Percentiles rank a stretch among this genome's conserved stretches.
These are phyloP conservation scores for Clavispora fructus DNA, from an alignment of 805 yeast genomes.

Conservation along the genomic window DNA sequence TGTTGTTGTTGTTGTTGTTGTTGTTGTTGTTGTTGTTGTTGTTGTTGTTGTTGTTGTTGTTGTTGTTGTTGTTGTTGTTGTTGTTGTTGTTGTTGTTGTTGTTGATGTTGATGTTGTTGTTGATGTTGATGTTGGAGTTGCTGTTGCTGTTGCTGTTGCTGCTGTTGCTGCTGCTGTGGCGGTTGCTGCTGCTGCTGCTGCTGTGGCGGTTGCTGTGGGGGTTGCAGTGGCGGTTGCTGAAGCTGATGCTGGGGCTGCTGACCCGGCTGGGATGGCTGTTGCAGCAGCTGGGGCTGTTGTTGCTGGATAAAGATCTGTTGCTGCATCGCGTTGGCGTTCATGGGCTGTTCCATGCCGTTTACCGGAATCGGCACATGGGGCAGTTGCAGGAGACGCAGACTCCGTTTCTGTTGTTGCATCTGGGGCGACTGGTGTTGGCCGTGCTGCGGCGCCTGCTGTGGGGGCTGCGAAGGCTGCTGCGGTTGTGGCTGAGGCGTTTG, in stretches of 20 bases:
- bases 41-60: too few species aligned
- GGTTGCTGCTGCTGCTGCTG: slow-evolving; percentile 30
- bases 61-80: too few species aligned
- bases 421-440: slow-evolving; percentile 17
- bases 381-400: slow-evolving; percentile 6
- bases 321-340: slow-evolving; percentile 19
- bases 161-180: slow-evolving; percentile 12
- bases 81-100: too few species aligned
- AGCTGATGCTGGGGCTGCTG: slow-evolving; percentile 17
- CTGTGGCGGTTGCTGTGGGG: slow-evolving; percentile 8
- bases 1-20: slow-evolving; percentile 31
- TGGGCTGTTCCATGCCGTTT: slow-evolving; percentile 6
- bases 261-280: slow-evolving; percentile 34
- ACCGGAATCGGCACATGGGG: slow-evolving; percentile 1
- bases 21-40: too few species aligned
- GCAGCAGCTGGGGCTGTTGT: slow-evolving; percentile 11
- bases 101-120: too few species aligned
- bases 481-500: slow-evolving; percentile 17
- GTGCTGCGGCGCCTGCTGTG: slow-evolving; percentile 7
- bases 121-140: too few species aligned
- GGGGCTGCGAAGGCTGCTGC: slow-evolving; percentile 12
- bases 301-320: slow-evolving; percentile 26
- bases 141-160: slow-evolving; percentile 5
- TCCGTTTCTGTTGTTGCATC: slow-evolving; percentile 11
- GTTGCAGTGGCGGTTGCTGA: slow-evolving; percentile 29